These are phyloP conservation scores for Vitis hybrid DNA, from an alignment of 177 flowering plant genomes.

Conservation along the genomic window DNA sequence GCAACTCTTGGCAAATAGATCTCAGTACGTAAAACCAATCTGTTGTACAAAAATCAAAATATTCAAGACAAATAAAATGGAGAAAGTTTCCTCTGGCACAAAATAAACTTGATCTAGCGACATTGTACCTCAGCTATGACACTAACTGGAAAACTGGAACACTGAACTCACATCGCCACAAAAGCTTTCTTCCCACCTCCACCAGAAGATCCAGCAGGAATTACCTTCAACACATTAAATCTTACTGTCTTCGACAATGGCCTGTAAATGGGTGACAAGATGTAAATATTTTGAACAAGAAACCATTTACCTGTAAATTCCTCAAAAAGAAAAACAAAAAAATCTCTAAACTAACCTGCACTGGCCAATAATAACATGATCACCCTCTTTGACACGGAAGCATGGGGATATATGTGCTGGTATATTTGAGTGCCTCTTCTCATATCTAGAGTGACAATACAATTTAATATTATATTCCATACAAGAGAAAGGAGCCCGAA, in stretches of 20 bases:
- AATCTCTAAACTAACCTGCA: conserved; percentile 30
- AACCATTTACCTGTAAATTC: too few relatives aligned
- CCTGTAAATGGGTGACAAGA: conserved; percentile 1
- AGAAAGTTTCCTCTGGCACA: background rate
- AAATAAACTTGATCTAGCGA: background rate
- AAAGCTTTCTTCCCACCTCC: conserved; percentile 20
- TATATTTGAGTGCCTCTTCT: conserved; percentile 56
- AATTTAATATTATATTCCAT: too few relatives aligned
- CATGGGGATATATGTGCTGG: conserved; percentile 48
- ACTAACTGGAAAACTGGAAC: background rate
- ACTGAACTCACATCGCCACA: conserved; percentile 14
- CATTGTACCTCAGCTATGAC: background rate
- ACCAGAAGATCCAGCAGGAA: conserved; percentile 23
- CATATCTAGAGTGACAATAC: conserved; percentile 28
- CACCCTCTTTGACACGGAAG: conserved; percentile 57
- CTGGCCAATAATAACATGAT: conserved; percentile 48
- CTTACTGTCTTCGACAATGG: conserved; percentile 27
- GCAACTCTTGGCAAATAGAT: background rate
- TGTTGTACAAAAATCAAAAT: conserved; percentile 4
- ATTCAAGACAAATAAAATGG: background rate
- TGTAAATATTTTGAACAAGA: background rate
- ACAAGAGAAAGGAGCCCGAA: background rate
- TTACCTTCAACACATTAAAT: conserved; percentile 22
- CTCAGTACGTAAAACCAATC: background rate
- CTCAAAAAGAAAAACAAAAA: background rate